These are phyloP conservation scores for Veloporphyrellus conicus DNA, from an alignment of 1,284 basidiomycete genomes.

Conservation along the genomic window DNA sequence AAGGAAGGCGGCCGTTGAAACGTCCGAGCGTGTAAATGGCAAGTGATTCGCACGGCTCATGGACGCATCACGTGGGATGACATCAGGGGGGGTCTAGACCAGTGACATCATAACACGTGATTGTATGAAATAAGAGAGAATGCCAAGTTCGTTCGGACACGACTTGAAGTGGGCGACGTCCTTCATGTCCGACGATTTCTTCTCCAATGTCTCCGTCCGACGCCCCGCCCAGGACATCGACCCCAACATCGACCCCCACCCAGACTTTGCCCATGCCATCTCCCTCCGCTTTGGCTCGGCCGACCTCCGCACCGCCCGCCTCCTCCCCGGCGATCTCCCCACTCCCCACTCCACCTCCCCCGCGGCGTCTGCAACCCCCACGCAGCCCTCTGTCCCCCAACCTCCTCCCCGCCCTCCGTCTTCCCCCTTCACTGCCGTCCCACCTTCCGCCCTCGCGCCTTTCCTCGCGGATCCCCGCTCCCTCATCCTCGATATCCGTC, in stretches of 20 bases:
- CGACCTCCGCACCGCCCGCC: constrained; percentile 32
- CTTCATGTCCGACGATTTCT: constrained; percentile 32
- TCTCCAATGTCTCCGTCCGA: constrained; percentile 22
- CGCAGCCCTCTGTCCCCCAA: background rate
- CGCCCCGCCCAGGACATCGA: background rate
- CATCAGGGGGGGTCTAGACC: constrained; percentile 26
- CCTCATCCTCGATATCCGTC: constrained; percentile 83
- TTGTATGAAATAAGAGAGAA: background rate
- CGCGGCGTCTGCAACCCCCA: background rate
- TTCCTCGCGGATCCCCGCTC: constrained; percentile 33
- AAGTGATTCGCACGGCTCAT: constrained; percentile 12
- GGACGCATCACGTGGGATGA: constrained; percentile 22
- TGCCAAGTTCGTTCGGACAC: background rate
- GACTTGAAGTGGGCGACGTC: background rate
- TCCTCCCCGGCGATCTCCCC: constrained; percentile 26
- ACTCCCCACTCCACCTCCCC: constrained; percentile 3
- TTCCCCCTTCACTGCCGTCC: constrained; percentile 31
- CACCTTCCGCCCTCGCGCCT: constrained; percentile 32
- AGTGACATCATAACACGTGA: constrained; percentile 34
- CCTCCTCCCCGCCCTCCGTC: constrained; percentile 7
- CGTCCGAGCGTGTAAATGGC: constrained; percentile 2
- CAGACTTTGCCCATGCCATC: constrained; percentile 41
- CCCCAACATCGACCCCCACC: constrained; percentile 9
- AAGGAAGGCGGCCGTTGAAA: background rate
- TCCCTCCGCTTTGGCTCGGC: constrained; percentile 31